Evolutionary conservation across 352 stramenopile species (phyloP), one percentile per base, ranked within the genome.

Genomic region (Globisporangium spiculum): DNA sequence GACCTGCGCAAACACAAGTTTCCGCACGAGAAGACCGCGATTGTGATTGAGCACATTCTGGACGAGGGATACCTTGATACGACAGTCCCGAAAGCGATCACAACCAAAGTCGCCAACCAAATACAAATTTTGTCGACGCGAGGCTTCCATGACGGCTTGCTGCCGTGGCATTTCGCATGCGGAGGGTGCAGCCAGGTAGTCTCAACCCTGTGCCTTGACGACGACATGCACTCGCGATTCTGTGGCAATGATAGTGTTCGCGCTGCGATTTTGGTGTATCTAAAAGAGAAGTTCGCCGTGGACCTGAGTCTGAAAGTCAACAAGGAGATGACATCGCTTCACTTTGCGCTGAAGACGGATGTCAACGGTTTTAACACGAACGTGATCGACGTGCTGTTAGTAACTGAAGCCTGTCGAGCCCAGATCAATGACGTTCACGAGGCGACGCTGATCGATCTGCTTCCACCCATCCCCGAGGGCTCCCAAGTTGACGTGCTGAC

Each of bases 161-260:
- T 89, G 20, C 83, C 86, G 4, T 88, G 80, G 72, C 83, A 92
- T 41, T 81, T 92, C 61, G 67, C 84, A 0, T 92, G 86, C 63
- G 86, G 86, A 20, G 86, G 73, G 0, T 78, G 75, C 66, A 67
- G 71, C 7, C 72, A 89, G 16, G 70, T 83, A 0, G 73, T 70
- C 1, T 26, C 67, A 3, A 78, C 64, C 0, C 50, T 90, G 27
- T 86, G 74, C 54, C 76, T 91, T 0, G 73, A 86, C 10, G 77
- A 90, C 63, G 75, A 75, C 12, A 86, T 90, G 76, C 59, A 75
- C 22, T 41, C 61, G 1, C 65, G 53, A 8, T 79, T 91, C 53
- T 41, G 70, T 32, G 41, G 52, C 0, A 93, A 91, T 44, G 83
- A 75, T 3, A 48, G 57, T 14, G 74, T 66, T 8, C 82, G 86